Percentiles rank a stretch among this genome's conserved stretches.
phyloP scores from a whole-genome alignment of 768 basidiomycete species.

The Mycena olivaceomarginata region DNA sequence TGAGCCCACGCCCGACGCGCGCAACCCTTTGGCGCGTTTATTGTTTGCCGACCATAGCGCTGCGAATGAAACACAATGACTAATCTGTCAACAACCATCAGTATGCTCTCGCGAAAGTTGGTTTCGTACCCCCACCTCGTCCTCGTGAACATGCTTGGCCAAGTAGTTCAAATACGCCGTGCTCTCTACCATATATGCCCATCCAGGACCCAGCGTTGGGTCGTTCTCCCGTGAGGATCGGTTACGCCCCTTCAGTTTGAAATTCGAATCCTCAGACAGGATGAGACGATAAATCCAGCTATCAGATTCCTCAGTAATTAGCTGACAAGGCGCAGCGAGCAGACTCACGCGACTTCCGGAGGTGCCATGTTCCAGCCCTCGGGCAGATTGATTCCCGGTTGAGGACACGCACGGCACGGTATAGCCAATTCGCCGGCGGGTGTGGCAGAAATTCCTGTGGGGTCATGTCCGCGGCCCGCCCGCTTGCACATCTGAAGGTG shows the following conservation, averaged over 20 bases:
- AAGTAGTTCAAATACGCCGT: constrained; percentile 23
- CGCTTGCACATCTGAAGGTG: no score
- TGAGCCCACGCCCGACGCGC: constrained; percentile 43
- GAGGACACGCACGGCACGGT: constrained; percentile 14
- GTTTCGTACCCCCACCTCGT: background rate
- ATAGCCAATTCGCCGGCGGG: background rate
- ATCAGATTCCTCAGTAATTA: background rate
- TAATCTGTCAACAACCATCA: no score
- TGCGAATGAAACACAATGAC: no score
- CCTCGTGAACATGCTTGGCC: background rate
- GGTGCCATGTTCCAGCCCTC: constrained; percentile 6
- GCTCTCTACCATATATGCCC: constrained; percentile 22
- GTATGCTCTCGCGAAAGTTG: no score
- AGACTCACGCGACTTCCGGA: background rate
- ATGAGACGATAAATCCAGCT: constrained; percentile 38
- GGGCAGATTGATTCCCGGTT: constrained; percentile 30
- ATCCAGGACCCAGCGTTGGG: constrained; percentile 29
- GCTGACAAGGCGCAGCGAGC: no score
- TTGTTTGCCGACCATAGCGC: no score
- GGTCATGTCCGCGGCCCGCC: no score
- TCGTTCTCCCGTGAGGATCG: constrained; percentile 31
- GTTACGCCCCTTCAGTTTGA: constrained; percentile 24
- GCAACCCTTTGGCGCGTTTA: no score
- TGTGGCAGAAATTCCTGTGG: background rate
- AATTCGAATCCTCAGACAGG: constrained; percentile 45